Conservation (phyloP, 177 flowering plant genomes). For the Vitis hybrid region DNA sequence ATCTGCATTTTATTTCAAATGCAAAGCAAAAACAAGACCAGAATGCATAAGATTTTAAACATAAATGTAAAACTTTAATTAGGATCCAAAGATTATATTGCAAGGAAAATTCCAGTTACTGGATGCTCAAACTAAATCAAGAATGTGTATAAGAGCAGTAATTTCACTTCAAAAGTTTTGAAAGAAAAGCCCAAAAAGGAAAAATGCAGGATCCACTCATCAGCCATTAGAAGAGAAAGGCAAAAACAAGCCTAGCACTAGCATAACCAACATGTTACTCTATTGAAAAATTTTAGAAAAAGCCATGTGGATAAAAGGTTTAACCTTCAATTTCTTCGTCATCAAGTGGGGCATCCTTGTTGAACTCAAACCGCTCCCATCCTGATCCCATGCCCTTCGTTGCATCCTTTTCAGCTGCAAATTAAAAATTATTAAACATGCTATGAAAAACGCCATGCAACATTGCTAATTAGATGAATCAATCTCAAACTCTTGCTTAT, state of each 20-base stretch:
- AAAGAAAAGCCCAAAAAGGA: not conserved
- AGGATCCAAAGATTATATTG: too few species aligned
- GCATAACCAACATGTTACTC: not conserved
- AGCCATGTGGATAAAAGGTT: not conserved
- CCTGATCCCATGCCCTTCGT: conserved; percentile 61
- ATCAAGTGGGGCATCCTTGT: conserved; percentile 95
- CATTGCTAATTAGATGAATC: not conserved
- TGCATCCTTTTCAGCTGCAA: conserved; percentile 63
- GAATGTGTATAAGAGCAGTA: too few species aligned
- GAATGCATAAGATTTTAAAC: too few species aligned
- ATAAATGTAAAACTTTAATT: too few species aligned
- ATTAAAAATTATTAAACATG: not conserved
- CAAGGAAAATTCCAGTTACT: too few species aligned
- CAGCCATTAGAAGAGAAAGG: not conserved
- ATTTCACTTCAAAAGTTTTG: too few species aligned
- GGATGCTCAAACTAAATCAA: too few species aligned
- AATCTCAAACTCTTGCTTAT: not conserved
- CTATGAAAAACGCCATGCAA: not conserved
- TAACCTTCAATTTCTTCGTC: conserved; percentile 90
- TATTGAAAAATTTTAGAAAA: not conserved
- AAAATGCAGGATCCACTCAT: not conserved
- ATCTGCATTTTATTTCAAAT: too few species aligned
- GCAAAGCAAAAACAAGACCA: too few species aligned
- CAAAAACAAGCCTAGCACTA: not conserved
- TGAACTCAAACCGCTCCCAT: conserved; percentile 94